Evolutionary conservation across 768 basidiomycete genomes (phyloP).

Genomic region (Termitomyces sp.): DNA sequence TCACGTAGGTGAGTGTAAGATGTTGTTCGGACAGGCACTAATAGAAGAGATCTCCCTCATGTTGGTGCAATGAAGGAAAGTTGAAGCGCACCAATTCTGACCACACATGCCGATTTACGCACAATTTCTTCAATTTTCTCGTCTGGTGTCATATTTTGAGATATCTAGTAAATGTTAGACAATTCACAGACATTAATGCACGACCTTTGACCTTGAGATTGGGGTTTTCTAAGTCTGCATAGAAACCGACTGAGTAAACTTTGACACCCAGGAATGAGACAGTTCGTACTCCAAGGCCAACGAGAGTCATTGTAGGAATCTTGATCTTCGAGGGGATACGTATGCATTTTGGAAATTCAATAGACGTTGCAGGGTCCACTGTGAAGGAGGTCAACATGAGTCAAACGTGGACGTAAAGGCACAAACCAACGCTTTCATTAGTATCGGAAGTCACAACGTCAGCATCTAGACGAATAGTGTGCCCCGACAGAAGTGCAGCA

Average conservation of each 20-base stretch:
- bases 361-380: constrained; percentile 74
- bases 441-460: not conserved
- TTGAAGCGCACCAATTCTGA: constrained; percentile 58
- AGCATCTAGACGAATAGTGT: constrained; percentile 12
- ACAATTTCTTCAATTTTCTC: constrained; percentile 70
- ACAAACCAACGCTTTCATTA: constrained; percentile 9
- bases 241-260: constrained; percentile 89
- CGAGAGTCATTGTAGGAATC: constrained; percentile 56
- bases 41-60: not conserved
- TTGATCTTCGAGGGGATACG: constrained; percentile 58
- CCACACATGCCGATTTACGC: constrained; percentile 59
- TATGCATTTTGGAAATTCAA: constrained; percentile 65
- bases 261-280: constrained; percentile 86
- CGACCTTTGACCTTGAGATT: constrained; percentile 43
- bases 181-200: not conserved
- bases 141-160: constrained; percentile 48
- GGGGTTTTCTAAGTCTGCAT: constrained; percentile 72
- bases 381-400: not conserved
- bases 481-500: constrained; percentile 2
- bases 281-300: constrained; percentile 83
- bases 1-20: constrained; percentile 78
- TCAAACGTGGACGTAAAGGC: not conserved
- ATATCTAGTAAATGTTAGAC: constrained; percentile 35
- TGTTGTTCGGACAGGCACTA: constrained; percentile 78
- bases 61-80: not conserved